Percentiles rank a stretch among this genome's conserved stretches.
phyloP scores from a whole-genome alignment of 441 rosid genomes.

The Adansonia madagascariensis region DNA sequence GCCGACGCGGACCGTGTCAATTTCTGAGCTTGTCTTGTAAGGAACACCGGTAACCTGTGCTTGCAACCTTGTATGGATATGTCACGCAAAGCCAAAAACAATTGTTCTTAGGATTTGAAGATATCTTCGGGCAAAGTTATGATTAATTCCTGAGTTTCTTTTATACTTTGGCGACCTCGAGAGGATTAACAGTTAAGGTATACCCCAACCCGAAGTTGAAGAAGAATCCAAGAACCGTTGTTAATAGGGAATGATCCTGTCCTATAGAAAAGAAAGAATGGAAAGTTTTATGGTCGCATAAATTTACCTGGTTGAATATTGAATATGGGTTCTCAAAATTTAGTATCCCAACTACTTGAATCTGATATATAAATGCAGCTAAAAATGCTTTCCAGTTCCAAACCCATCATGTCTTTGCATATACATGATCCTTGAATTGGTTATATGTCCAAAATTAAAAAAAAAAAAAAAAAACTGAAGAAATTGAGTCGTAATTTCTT shows the following conservation, averaged over 20 bases:
- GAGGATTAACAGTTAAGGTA: too few species aligned
- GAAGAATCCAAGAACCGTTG: too few species aligned
- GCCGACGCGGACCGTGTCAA: background rate
- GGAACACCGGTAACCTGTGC: background rate
- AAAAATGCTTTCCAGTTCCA: background rate
- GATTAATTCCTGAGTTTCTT: too few species aligned
- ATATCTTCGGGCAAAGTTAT: too few species aligned
- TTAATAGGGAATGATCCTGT: too few species aligned
- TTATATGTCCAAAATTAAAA: background rate
- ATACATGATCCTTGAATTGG: slow-evolving; percentile 3
- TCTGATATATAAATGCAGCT: background rate
- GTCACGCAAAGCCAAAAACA: background rate
- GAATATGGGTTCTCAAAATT: background rate
- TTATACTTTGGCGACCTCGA: too few species aligned
- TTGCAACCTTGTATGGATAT: too few species aligned
- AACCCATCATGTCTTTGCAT: background rate
- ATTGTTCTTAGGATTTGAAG: too few species aligned
- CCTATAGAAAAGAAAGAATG: too few species aligned
- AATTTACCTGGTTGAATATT: background rate
- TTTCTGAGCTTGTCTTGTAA: background rate
- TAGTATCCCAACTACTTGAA: background rate
- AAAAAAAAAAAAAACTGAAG: background rate
- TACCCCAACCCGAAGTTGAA: too few species aligned
- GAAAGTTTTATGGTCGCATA: background rate
- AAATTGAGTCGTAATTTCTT: background rate